These are phyloP conservation scores for Saccharata proteae DNA, from an alignment of 2,329 filamentous ascomycete genomes.

Conservation along the genomic window DNA sequence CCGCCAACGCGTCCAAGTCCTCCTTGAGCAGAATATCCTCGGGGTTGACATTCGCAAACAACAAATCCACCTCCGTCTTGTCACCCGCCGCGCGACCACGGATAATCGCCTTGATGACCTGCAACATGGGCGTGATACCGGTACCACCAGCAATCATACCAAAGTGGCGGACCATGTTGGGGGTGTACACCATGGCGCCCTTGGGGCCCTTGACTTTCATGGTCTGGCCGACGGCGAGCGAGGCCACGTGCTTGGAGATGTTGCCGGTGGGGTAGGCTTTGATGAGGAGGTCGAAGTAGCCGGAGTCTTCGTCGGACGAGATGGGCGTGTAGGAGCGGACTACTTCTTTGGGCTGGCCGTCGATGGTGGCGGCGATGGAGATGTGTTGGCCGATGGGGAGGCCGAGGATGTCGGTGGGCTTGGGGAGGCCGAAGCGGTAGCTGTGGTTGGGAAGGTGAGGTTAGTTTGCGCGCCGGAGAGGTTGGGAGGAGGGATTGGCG, in stretches of 20 bases:
- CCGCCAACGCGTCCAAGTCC: conserved; percentile 69
- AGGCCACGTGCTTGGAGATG: conserved; percentile 87
- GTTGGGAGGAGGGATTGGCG: background rate
- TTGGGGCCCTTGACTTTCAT: conserved; percentile 92
- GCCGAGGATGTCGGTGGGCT: conserved; percentile 68
- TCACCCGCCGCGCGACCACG: conserved; percentile 59
- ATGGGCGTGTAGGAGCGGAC: conserved; percentile 31
- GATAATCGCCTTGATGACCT: conserved; percentile 84
- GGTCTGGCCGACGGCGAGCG: conserved; percentile 60
- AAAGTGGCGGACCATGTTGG: conserved; percentile 92
- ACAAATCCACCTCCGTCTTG: conserved; percentile 79
- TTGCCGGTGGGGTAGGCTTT: conserved; percentile 97
- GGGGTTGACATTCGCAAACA: conserved; percentile 91
- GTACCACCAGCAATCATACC: conserved; percentile 98
- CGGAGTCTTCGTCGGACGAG: conserved; percentile 41
- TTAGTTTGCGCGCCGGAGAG: background rate
- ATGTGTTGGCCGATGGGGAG: conserved; percentile 98
- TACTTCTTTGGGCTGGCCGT: conserved; percentile 30
- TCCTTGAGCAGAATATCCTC: conserved; percentile 91
- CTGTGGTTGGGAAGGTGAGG: conserved; percentile 26
- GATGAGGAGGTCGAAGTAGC: conserved; percentile 92
- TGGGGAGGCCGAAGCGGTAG: conserved; percentile 86
- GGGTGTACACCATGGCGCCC: conserved; percentile 93
- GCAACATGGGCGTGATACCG: conserved; percentile 96
- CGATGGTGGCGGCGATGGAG: conserved; percentile 60